Conservation (phyloP, 805 yeast species). For the Wickerhamomyces bisporus region DNA sequence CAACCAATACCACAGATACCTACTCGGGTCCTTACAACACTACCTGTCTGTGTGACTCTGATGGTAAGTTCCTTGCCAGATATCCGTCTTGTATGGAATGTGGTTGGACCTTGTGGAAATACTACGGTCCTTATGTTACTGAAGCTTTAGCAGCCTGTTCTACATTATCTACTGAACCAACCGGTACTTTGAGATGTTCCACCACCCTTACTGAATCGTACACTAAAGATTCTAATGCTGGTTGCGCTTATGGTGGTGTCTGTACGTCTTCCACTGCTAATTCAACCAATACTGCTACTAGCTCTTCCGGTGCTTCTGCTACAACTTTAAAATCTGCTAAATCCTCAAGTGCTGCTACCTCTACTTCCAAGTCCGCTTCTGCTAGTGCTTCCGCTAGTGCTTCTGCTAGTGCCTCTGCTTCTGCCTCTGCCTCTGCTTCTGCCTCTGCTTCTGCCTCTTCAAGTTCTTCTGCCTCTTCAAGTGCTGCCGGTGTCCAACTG, state of each 20-base stretch:
- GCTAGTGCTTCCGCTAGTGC: background rate
- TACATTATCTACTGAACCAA: conserved; percentile 25
- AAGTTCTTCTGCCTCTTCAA: conserved; percentile 2
- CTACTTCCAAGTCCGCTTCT: background rate
- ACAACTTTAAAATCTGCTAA: conserved; percentile 1
- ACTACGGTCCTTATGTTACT: conserved; percentile 26
- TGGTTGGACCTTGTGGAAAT: conserved; percentile 34
- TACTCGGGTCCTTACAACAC: conserved; percentile 21
- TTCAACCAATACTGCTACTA: conserved; percentile 3
- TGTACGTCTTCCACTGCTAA: conserved; percentile 4
- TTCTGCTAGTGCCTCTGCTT: conserved; percentile 5
- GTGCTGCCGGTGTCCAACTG: conserved; percentile 8
- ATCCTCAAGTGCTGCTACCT: background rate
- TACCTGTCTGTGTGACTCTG: conserved; percentile 22
- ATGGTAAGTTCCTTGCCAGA: conserved; percentile 14
- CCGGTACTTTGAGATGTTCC: conserved; percentile 19
- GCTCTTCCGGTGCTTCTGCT: conserved; percentile 5
- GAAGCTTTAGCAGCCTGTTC: conserved; percentile 26
- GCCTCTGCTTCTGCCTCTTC: conserved; percentile 9
- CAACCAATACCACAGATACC: conserved; percentile 21
- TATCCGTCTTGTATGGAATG: conserved; percentile 30
- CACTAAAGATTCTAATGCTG: conserved; percentile 13
- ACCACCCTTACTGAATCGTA: conserved; percentile 17
- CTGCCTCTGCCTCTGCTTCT: conserved; percentile 7
- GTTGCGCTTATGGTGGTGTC: conserved; percentile 13